Base-by-base conservation (phyloP, 2,329 filamentous ascomycete species). In the Talaromyces sp. region DNA sequence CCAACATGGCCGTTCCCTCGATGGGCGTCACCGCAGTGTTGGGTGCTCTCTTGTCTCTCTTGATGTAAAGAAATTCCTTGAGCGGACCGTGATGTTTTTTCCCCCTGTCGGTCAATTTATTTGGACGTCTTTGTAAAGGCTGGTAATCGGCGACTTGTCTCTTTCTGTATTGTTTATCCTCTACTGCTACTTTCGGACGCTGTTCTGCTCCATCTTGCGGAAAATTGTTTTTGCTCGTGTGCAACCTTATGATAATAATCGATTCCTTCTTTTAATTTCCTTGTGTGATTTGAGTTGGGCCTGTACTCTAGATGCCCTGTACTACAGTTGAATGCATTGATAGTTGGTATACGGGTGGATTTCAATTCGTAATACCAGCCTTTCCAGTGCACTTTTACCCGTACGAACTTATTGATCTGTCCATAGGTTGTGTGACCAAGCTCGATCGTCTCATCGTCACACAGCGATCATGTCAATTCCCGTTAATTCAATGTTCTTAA, bases 11-110 rank as follows among this genome's bases (percentile, higher is more conserved):
- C 67, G 69, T 75, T 31, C 73, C 78, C 63, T 73, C 73, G 10
- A 72, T 81, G 61, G 81, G 80, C 69, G 60, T 79, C 60, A 78
- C 80, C 41, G 78, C 81, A 60, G 10, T 79, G 63, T 72, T 83
- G 68, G 80, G 79, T 71, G 77, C 77, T 70, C 69, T 83, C 50
- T 70, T 82, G 68, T 77, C 79, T 70, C 75, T 82, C 66, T 73
- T 76, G 71, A 73, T 83, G 76, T 84, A 82, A 79, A 61, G 62
- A 58, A 57, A 48, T 47, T 57, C 54, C 19, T 74, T 69, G 71
- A 72, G 69, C 70, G 65, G 67, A 68, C 61, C 70, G 70, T 73
- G 71, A 77, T 77, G 72, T 72, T 74, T 70, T 72, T 72, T 69
- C 68, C 71, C 71, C 65, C 67, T 48, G 56, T 56, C 60, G 56